Base-by-base conservation (phyloP, 768 basidiomycete species). In the Russula ochroleuca region DNA sequence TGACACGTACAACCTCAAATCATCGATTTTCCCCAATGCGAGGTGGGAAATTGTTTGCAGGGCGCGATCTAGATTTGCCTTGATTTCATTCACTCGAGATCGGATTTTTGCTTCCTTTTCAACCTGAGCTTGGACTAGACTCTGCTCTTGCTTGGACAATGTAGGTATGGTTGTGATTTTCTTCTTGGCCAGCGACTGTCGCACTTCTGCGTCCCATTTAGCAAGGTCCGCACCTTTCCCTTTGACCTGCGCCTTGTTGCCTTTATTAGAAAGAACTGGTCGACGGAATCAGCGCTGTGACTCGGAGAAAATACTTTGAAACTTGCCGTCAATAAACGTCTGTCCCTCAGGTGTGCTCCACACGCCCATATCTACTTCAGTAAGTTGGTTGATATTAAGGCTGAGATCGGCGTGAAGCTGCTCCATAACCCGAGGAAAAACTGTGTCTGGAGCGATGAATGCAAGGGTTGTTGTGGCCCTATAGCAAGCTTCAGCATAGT, bases 201-300 rank as follows among this genome's bases (percentile, higher is more conserved):
- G 84, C n/a, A 96, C 78, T 64, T 99, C 95, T 31, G 87, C 88
- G 65, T 99, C 97, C 96, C 96, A 99, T 70, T 92, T 88, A 19
- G 92, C 88, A 15, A 96, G 89, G 40, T 92, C 92, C 6, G 89
- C 85, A 62, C 87, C 89, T 69, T 97, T 98, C 15, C 92, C 90
- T 72, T 95, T 96, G 67, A 75, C 80, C 75, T 72, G 77, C 52
- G 70, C 77, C 5, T 81, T 78, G 1, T 78, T 79, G 13, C 73
- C 72, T 69, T 88, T 88, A 61, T 82, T 83, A 2, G 79, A 75
- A 15, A 94, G 76, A 2, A 91, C 91, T 92, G 35, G 15, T 28
- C n/a, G 41, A 38, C 11, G 15, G 2, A 11, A 13, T 64, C 4
- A 49, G 28, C 4, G 17, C 23, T 17, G 41, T 35, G 21, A 33